These are phyloP conservation scores for Ilyonectria destructans DNA, from an alignment of 2,329 filamentous ascomycete species.

Conservation along the genomic window DNA sequence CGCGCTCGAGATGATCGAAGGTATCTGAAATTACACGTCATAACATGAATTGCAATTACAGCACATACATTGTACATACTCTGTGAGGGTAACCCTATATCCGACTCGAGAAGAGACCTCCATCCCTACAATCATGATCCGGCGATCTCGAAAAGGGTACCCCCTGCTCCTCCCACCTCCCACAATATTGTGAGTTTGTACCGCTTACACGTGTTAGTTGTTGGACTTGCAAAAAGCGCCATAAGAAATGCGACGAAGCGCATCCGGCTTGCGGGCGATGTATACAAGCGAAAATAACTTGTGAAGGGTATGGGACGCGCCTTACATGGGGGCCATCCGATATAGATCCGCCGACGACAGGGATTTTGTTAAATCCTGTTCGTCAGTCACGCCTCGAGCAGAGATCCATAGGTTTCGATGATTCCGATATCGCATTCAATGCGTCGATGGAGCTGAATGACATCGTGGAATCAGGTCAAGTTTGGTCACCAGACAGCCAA, in stretches of 20 bases:
- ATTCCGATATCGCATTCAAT: not conserved
- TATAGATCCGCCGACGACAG: not conserved
- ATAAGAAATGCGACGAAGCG: conserved; percentile 38
- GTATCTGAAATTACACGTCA: not conserved
- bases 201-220: conserved; percentile 19
- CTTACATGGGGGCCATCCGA: conserved; percentile 33
- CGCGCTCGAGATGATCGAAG: not conserved
- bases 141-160: conserved; percentile 17
- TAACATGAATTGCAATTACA: not conserved
- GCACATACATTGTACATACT: no score
- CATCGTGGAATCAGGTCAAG: not conserved
- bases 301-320: conserved; percentile 36
- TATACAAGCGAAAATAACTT: conserved; percentile 28
- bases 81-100: not conserved
- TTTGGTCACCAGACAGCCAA: not conserved
- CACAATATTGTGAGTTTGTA: not conserved
- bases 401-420: not conserved
- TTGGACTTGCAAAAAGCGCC: conserved; percentile 37
- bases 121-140: conserved; percentile 1
- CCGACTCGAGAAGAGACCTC: not conserved
- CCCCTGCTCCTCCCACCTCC: not conserved
- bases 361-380: conserved; percentile 31
- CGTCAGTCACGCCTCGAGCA: not conserved
- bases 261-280: conserved; percentile 31
- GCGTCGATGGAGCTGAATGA: not conserved